phyloP scores from a whole-genome alignment of 2,329 filamentous ascomycete genomes.

The Curvularia sp. region DNA sequence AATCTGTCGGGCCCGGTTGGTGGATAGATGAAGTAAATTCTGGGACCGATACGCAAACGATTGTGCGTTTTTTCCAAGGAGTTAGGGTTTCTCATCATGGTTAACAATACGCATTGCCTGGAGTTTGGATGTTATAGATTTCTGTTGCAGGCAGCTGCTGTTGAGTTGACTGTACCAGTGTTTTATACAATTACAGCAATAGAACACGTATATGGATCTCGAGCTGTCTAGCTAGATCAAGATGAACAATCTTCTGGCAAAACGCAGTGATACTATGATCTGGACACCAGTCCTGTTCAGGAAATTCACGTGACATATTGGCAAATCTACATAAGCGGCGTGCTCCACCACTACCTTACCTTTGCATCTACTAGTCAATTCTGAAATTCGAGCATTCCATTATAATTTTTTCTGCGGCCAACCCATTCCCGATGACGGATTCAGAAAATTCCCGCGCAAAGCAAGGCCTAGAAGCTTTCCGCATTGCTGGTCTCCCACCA shows the following conservation, averaged over 20 bases:
- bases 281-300: neutral
- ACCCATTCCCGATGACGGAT: neutral
- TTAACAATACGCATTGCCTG: constrained; percentile 10
- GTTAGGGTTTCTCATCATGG: neutral
- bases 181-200: neutral
- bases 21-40: neutral
- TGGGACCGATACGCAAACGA: neutral
- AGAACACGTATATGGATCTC: neutral
- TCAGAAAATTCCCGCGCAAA: neutral
- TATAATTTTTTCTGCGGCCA: neutral
- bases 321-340: neutral
- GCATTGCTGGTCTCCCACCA: constrained; percentile 64
- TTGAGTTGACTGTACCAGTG: neutral
- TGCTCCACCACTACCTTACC: neutral
- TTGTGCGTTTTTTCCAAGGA: neutral
- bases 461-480: constrained; percentile 24
- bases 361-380: neutral
- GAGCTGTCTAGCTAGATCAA: neutral
- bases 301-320: constrained; percentile 6
- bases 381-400: neutral
- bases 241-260: neutral
- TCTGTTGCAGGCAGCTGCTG: constrained; percentile 7
- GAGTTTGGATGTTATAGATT: constrained; percentile 12
- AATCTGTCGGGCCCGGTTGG: neutral
- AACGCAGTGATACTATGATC: neutral